These are phyloP conservation scores for Candida railenensis DNA, from an alignment of 805 yeast genomes.

Conservation along the genomic window DNA sequence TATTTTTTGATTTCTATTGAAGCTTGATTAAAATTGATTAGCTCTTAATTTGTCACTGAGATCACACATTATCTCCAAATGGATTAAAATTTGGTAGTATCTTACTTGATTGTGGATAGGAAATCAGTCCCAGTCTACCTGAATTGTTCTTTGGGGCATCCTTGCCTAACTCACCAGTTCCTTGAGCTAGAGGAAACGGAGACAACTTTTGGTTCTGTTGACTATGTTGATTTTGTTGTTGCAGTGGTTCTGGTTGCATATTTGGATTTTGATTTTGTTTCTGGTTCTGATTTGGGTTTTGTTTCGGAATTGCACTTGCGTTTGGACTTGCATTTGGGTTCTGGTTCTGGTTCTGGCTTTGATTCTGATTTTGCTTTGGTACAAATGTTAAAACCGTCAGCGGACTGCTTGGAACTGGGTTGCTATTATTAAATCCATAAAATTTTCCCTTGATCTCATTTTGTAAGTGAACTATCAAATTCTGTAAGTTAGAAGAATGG, in stretches of 20 bases:
- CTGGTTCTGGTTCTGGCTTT: not conserved
- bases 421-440: constrained; percentile 34
- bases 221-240: not conserved
- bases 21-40: not conserved
- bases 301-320: not conserved
- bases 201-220: not conserved
- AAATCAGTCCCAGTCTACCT: constrained; percentile 1
- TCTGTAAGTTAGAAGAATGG: constrained; percentile 50
- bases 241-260: not conserved
- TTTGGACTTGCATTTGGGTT: not conserved
- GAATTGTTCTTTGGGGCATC: not conserved
- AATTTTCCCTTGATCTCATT: constrained; percentile 41
- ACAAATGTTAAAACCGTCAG: not conserved
- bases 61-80: constrained; percentile 16
- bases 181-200: not conserved
- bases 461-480: constrained; percentile 44
- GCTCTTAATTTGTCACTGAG: not conserved
- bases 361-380: not conserved
- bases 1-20: not conserved
- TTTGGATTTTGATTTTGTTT: not conserved
- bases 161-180: not conserved
- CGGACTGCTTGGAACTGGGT: constrained; percentile 2
- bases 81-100: constrained; percentile 26
- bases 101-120: constrained; percentile 7
- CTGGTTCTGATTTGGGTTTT: not conserved